Percentiles rank a stretch among this genome's conserved stretches.
These are phyloP conservation scores for Lipomyces chichibuensis DNA, from an alignment of 805 yeast genomes.

Conservation along the genomic window DNA sequence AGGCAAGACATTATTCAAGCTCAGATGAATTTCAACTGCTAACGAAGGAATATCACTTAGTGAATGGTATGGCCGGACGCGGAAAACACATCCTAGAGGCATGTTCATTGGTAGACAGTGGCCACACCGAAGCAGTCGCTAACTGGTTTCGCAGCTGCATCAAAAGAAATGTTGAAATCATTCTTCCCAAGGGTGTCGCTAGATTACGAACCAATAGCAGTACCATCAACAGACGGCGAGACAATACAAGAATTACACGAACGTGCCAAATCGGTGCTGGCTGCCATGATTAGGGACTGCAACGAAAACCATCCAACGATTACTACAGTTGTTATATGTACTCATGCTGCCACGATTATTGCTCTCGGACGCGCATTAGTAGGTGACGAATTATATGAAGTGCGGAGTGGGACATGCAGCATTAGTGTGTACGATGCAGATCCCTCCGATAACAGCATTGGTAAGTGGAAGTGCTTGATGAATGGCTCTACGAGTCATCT, in stretches of 20 bases:
- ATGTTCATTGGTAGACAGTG: background rate
- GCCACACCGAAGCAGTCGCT: background rate
- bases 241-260: constrained; percentile 66
- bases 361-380: constrained; percentile 80
- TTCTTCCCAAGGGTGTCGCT: constrained; percentile 56
- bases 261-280: constrained; percentile 62
- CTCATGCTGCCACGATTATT: constrained; percentile 93
- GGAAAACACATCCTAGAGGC: constrained; percentile 67
- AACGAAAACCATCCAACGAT: constrained; percentile 62
- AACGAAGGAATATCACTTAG: constrained; percentile 9
- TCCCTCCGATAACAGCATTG: constrained; percentile 37
- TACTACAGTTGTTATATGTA: constrained; percentile 68
- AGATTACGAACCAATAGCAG: constrained; percentile 58
- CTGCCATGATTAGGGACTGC: constrained; percentile 58
- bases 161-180: constrained; percentile 50
- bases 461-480: constrained; percentile 62
- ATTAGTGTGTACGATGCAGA: constrained; percentile 60
- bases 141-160: constrained; percentile 50
- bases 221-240: constrained; percentile 75
- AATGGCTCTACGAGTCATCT: constrained; percentile 78
- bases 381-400: constrained; percentile 54
- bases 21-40: background rate
- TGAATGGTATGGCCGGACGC: constrained; percentile 83
- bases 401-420: constrained; percentile 84
- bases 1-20: background rate